Base-by-base conservation (phyloP, 2,329 filamentous ascomycete genomes). In the Aspergillus candidus region DNA sequence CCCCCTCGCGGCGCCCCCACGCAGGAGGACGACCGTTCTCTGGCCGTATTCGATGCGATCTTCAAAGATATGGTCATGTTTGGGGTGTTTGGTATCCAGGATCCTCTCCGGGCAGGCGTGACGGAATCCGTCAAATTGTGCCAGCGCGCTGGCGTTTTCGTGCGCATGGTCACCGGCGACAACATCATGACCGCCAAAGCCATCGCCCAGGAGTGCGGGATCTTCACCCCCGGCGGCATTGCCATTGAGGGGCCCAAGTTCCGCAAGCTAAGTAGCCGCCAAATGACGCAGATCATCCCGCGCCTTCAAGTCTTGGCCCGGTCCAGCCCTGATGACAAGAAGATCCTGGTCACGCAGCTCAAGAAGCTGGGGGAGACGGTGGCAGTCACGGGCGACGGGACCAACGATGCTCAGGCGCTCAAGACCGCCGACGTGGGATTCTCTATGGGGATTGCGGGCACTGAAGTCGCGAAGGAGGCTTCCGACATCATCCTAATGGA, bases 401-500 rank as follows among this genome's bases (percentile, higher is more conserved):
- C 86, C 55, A 91, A 91, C 62, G 86, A 91, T 65, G 86, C 85
- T 4, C 86, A 86, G 18, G 86, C 86, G 39, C 74, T 91, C 38
- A 89, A 87, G 68, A 83, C 83, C 57, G 86, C 86, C 6, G 86
- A 91, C 59, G 83, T 91, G 38, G 86, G 86, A 18, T 90, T 91
- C 67, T 88, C 86, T 13, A 91, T 91, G 86, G 86, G 86, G 53
- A 87, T 90, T 41, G 78, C 86, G 11, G 86, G 86, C 49, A 90
- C 86, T 0, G 86, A 90, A 63, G 86, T 91, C 32, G 86, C 86
- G 36, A 90, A 90, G 67, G 86, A 91, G 66, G 86, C 86, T 1
- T 90, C 86, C 6, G 84, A 85, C 32, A 91, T 91, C 49, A 88
- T 91, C 55, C 73, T 91, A 11, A 89, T 90, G 86, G 86, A 90